Conservation (phyloP, 345 rosid genomes). For the Eucalyptus guilfoylei region DNA sequence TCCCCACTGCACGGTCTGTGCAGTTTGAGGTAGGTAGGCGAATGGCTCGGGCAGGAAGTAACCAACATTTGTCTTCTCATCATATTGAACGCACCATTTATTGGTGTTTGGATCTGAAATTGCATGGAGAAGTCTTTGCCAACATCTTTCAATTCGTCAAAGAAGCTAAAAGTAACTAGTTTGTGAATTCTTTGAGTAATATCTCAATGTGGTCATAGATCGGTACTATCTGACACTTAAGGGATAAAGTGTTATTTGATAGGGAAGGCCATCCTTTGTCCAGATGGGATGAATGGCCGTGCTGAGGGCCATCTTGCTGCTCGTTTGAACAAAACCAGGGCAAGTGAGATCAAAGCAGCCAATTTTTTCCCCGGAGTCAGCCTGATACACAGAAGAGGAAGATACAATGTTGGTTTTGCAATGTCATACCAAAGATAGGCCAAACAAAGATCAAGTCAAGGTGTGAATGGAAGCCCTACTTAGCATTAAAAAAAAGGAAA, state of each 20-base stretch:
- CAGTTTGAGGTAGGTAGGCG: constrained; percentile 2
- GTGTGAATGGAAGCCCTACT: neutral
- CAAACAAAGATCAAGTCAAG: neutral
- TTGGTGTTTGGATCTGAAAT: constrained; percentile 18
- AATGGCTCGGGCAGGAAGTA: constrained; percentile 37
- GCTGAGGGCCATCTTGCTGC: constrained; percentile 38
- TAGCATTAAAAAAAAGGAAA: neutral
- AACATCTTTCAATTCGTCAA: neutral
- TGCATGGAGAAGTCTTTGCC: neutral
- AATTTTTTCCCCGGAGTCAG: constrained; percentile 25
- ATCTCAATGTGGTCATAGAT: neutral
- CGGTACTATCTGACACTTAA: constrained; percentile 12
- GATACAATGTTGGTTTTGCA: neutral
- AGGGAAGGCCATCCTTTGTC: constrained; percentile 19
- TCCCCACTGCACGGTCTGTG: constrained; percentile 34
- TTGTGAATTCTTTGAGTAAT: neutral
- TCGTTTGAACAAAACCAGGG: constrained; percentile 52
- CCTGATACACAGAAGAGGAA: constrained; percentile 2
- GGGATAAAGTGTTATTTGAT: constrained; percentile 28
- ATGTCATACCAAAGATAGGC: neutral
- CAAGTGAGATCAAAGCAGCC: constrained; percentile 51
- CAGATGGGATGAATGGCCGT: constrained; percentile 42
- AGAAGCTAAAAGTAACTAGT: neutral
- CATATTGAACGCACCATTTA: constrained; percentile 49
- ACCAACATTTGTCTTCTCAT: constrained; percentile 30